Base-by-base conservation (phyloP, 345 rosid species). In the Carallia pectinifolia region DNA sequence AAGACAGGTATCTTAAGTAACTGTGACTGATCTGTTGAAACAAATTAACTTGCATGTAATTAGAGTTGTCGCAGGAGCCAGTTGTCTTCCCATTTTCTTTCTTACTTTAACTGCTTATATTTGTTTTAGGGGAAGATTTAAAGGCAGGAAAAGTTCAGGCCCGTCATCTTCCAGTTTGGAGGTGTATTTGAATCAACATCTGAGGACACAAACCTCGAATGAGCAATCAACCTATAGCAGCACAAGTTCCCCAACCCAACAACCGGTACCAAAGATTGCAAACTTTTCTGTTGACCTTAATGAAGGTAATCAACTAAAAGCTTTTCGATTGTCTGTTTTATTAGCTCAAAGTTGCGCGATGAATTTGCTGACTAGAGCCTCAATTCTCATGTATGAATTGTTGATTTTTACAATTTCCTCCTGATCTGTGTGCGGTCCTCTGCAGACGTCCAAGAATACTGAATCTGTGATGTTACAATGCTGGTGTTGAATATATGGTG, bases 251-350 rank as follows among this genome's bases (percentile, higher is more conserved):
- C 81, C 90, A 13, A 66, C 79, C n/a, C 83, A 70, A 77, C 73
- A 85, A 70, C 86, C 80, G 68, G 48, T 79, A 27, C 74, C 73
- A 30, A 85, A 76, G 68, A 71, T 80, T 52, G 73, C 72, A 65
- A 69, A 69, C 78, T 74, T 85, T 63, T 73, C 86, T 56, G 86
- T 87, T 70, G 90, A 88, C 84, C 85, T 87, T 38, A 86, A 86
- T 67, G 82, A 83, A 82, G 92, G 93, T 86, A 79, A 37, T 55
- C 64, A 17, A 7, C 2, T 47, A 38, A 60, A 58, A 19, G 34
- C 50, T 61, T 39, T 73, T 33, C 62, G 9, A 33, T 47, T 29
- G n/a, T 23, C 1, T 29, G 1, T 38, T 52, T 50, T 52, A 37
- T 62, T 9, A 9, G 13, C 9, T 9, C 47, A 40, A 16, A 16